These are phyloP conservation scores for Nitzschia putrida DNA, from an alignment of 108 stramenopile genomes.

Conservation along the genomic window DNA sequence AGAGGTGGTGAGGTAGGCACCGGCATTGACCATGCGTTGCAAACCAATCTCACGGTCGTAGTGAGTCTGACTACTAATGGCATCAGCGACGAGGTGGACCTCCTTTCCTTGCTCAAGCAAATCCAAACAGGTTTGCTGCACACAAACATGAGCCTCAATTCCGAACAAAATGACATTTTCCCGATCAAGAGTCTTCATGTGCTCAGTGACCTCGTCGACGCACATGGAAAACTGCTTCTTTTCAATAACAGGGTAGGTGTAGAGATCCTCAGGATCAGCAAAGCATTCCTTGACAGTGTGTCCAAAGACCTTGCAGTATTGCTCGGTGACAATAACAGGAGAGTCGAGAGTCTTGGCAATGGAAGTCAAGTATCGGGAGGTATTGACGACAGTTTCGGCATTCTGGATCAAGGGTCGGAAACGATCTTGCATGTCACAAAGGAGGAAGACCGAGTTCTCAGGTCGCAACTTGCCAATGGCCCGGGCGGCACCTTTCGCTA, in stretches of 20 bases:
- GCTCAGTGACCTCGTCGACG: slow-evolving; percentile 64
- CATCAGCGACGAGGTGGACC: slow-evolving; percentile 91
- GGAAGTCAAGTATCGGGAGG: slow-evolving; percentile 84
- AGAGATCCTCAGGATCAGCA: slow-evolving; percentile 54
- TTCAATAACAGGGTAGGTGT: slow-evolving; percentile 64
- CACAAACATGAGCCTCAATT: slow-evolving; percentile 97
- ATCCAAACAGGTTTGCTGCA: slow-evolving; percentile 91
- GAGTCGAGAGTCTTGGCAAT: slow-evolving; percentile 80
- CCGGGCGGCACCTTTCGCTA: slow-evolving; percentile 20
- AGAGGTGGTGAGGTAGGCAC: slow-evolving; percentile 82
- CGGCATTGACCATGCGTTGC: slow-evolving; percentile 70
- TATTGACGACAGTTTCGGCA: slow-evolving; percentile 78
- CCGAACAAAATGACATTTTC: slow-evolving; percentile 86
- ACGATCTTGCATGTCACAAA: slow-evolving; percentile 94
- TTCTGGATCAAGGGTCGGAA: slow-evolving; percentile 90
- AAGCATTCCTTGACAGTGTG: slow-evolving; percentile 72
- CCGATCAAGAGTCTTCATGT: slow-evolving; percentile 45
- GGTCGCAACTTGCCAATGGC: slow-evolving; percentile 86
- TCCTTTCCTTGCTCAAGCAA: slow-evolving; percentile 78
- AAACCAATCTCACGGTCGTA: slow-evolving; percentile 85
- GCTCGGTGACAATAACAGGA: slow-evolving; percentile 92
- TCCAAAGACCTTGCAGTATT: slow-evolving; percentile 95
- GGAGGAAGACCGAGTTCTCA: slow-evolving; percentile 64
- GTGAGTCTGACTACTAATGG: slow-evolving; percentile 74
- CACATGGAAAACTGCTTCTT: slow-evolving; percentile 96